Evolutionary conservation across 805 yeast species (phyloP).

Genomic region (Torulaspora microellipsoides): DNA sequence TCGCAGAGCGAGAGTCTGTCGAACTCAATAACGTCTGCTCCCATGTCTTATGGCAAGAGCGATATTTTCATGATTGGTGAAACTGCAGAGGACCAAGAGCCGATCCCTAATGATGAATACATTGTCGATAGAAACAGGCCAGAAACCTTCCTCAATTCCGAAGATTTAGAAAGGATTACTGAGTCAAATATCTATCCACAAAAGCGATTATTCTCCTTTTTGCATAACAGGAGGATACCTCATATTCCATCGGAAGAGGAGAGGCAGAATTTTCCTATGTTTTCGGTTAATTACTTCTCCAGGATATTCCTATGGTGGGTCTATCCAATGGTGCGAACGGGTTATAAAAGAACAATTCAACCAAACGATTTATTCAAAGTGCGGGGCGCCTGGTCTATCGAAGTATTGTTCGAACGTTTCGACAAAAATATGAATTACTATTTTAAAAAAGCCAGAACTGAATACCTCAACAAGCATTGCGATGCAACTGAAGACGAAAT

Average conservation of each 20-base stretch:
- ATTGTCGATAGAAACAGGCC: conserved; percentile 28
- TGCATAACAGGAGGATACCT: conserved; percentile 48
- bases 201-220: conserved; percentile 46
- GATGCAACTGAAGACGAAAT: conserved; percentile 38
- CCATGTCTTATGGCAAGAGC: no score
- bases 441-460: conserved; percentile 30
- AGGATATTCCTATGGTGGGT: conserved; percentile 64
- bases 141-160: conserved; percentile 29
- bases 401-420: conserved; percentile 39
- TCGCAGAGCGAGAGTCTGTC: not conserved
- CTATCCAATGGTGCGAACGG: conserved; percentile 56
- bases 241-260: conserved; percentile 50
- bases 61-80: not conserved
- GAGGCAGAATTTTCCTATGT: conserved; percentile 47
- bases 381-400: conserved; percentile 41
- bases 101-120: conserved; percentile 24
- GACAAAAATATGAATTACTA: conserved; percentile 32
- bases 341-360: conserved; percentile 67
- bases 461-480: conserved; percentile 34
- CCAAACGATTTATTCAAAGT: conserved; percentile 55
- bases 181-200: conserved; percentile 38
- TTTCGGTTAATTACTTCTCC: conserved; percentile 38
- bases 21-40: not conserved
- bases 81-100: conserved; percentile 1
- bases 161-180: conserved; percentile 35